Conservation (phyloP, 1,284 basidiomycete genomes). For the Tylopilus sp. region DNA sequence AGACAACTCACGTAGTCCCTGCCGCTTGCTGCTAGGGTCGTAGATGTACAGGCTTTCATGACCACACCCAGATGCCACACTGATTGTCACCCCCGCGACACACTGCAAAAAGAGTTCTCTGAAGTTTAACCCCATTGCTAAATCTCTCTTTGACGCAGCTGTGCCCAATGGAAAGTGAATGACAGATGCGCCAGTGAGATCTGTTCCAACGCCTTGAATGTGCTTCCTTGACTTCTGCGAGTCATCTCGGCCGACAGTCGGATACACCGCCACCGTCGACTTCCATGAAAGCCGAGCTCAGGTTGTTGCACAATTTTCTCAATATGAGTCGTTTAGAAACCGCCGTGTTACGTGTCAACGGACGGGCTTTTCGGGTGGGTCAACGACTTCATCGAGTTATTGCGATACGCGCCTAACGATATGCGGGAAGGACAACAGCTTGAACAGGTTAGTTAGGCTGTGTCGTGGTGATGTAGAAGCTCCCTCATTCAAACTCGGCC, state of each 20-base stretch:
- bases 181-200: neutral
- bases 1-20: no score
- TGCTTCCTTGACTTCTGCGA: no score
- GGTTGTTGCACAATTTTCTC: neutral
- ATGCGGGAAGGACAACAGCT: slow-evolving; percentile 9
- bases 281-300: no score
- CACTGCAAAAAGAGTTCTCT: slow-evolving; percentile 1
- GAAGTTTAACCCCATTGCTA: neutral
- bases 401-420: neutral
- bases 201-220: neutral
- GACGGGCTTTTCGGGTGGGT: neutral
- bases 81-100: slow-evolving; percentile 2
- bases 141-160: neutral
- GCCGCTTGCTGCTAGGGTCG: neutral
- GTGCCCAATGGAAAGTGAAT: neutral
- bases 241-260: neutral
- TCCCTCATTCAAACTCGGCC: neutral
- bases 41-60: neutral
- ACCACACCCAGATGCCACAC: neutral
- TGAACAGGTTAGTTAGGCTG: neutral
- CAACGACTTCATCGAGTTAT: no score
- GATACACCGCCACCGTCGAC: neutral
- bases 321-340: neutral
- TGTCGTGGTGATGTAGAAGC: slow-evolving; percentile 1
- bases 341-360: neutral